phyloP scores from a whole-genome alignment of 129 eudicot genomes.

The Flaveria ramosissima region DNA sequence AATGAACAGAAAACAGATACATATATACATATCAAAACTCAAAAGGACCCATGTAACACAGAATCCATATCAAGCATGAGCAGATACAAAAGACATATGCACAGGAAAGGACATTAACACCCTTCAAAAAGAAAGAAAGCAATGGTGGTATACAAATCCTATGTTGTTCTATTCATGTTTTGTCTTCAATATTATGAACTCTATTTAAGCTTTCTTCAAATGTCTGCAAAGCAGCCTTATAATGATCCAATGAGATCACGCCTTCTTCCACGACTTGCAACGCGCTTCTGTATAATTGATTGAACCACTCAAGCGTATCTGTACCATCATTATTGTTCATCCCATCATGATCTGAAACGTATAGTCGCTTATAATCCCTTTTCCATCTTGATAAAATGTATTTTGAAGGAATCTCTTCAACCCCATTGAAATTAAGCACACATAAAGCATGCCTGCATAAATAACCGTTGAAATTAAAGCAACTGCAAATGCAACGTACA shows the following conservation, averaged over 20 bases:
- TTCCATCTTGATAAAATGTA: slow-evolving; percentile 75
- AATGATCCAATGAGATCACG: slow-evolving; percentile 71
- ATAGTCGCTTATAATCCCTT: slow-evolving; percentile 64
- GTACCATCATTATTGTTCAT: slow-evolving; percentile 32
- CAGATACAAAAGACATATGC: slow-evolving; percentile 15
- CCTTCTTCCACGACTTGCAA: slow-evolving; percentile 94
- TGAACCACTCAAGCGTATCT: slow-evolving; percentile 47
- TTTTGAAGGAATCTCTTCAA: slow-evolving; percentile 73
- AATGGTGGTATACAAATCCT: slow-evolving; percentile 11
- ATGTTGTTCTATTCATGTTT: slow-evolving; percentile 40
- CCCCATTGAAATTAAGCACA: slow-evolving; percentile 83
- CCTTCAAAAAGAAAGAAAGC: slow-evolving; percentile 14
- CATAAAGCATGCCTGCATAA: slow-evolving; percentile 80
- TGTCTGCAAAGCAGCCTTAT: slow-evolving; percentile 67
- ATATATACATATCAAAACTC: neutral
- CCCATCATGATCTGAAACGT: slow-evolving; percentile 39
- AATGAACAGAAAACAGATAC: neutral
- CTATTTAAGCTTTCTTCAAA: slow-evolving; percentile 72
- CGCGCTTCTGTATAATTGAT: slow-evolving; percentile 68
- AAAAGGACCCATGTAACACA: slow-evolving; percentile 7
- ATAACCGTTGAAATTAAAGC: slow-evolving; percentile 81
- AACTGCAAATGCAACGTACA: slow-evolving; percentile 86
- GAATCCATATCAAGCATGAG: slow-evolving; percentile 19
- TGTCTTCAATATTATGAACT: slow-evolving; percentile 62
- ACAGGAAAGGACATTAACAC: slow-evolving; percentile 13